Conservation (phyloP, 257 asterid species). For the Salvia miltiorrhiza region DNA sequence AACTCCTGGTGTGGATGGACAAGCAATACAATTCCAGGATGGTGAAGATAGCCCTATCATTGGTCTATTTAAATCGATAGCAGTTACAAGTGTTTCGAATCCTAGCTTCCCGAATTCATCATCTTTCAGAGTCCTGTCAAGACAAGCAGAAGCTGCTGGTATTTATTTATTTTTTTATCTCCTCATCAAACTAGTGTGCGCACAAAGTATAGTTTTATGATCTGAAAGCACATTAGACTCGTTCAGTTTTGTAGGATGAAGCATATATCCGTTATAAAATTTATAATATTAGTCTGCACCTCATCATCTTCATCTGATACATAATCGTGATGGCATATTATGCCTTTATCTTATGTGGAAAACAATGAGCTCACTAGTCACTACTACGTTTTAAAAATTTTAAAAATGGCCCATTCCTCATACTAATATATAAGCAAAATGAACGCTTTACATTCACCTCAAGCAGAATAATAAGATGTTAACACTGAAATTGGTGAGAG, state of each 20-base stretch:
- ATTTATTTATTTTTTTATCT: constrained; percentile 19
- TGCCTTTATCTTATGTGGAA: not conserved
- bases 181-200: not conserved
- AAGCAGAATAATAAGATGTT: too few species aligned
- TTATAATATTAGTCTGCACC: not conserved
- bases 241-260: not conserved
- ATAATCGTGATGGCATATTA: not conserved
- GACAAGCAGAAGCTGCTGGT: constrained; percentile 99
- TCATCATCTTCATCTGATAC: constrained; percentile 9
- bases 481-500: not conserved
- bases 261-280: not conserved
- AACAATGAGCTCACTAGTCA: not conserved
- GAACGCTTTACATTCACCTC: too few species aligned
- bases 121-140: constrained; percentile 64
- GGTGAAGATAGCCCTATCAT: constrained; percentile 85
- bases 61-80: constrained; percentile 75
- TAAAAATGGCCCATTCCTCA: not conserved
- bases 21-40: constrained; percentile 66
- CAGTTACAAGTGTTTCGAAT: constrained; percentile 58
- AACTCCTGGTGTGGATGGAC: constrained; percentile 90
- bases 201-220: not conserved
- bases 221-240: not conserved
- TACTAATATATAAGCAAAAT: not conserved
- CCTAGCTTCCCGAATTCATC: constrained; percentile 64
- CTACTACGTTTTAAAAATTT: not conserved